Evolutionary conservation across 208 protist genomes (phyloP), one percentile per base, ranked within the genome.

Genomic region (Cochliopodium minus): DNA sequence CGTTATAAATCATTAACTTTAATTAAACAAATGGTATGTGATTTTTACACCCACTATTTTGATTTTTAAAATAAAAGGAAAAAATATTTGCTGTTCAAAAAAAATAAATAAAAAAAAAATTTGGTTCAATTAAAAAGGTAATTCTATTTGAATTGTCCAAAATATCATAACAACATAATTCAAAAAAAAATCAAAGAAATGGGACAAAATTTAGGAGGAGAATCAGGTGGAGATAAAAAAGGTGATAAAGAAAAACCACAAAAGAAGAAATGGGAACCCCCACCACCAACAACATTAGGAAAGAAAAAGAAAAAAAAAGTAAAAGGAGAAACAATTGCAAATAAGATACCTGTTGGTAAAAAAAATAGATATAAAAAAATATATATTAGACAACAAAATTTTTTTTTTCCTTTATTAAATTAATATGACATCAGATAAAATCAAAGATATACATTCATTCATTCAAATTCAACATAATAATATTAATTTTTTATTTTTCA

Each of bases 251-350:
- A 67, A n/a, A 43, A 74, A 23, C 70, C 77, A 43, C 50, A 78
- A 58, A 69, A 86, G 62, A 84, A 82, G 59, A 94, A 94, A 71
- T 93, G 87, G 79, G 84, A 92, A 74, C 86, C 85, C 17, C 88
- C 91, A 20, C 79, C 88, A 30, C 87, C 89, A 34, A 73, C 87
- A 28, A 78, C 86, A 56, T 80, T 86, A 57, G 85, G 85, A 39
- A 86, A 88, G 63, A 78, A 79, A 48, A 62, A 65, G 56, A 58
- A 22, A 32, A 47, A 46, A 34, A 57, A 57, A 23, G 53, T 34
- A 34, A 57, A 57, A 23, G 53, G 43, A 25, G 32, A 29, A 51
- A 35, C 43, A 46, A 55, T 48, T 29, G 53, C 53, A 13, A 34
- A 6, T 6, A 65, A 70, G 28, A 72, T 87, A 33, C 82, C 87